These are phyloP conservation scores for Mucor irregularis DNA, from an alignment of 371 early-diverging fungal species.

Conservation along the genomic window DNA sequence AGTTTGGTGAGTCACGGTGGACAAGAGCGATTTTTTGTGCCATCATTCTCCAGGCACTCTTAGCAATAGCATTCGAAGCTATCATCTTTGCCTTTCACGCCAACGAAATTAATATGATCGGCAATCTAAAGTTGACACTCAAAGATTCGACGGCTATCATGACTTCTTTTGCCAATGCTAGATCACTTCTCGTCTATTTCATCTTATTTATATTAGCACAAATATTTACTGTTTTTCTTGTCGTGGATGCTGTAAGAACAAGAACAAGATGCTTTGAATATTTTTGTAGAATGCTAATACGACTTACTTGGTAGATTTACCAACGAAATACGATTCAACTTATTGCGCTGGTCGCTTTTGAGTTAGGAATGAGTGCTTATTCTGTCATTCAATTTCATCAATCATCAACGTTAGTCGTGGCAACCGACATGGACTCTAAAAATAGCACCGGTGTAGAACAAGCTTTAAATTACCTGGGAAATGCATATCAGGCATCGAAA, in stretches of 20 bases:
- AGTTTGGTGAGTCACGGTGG: slow-evolving; percentile 57
- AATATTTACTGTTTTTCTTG: slow-evolving; percentile 42
- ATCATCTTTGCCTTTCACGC: slow-evolving; percentile 40
- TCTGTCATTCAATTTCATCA: slow-evolving; percentile 52
- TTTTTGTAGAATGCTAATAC: neutral
- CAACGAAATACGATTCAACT: slow-evolving; percentile 53
- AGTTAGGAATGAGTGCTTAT: slow-evolving; percentile 50
- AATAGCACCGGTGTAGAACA: neutral
- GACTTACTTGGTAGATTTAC: slow-evolving; percentile 31
- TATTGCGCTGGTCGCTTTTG: slow-evolving; percentile 50
- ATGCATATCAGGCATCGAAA: slow-evolving; percentile 32
- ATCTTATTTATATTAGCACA: slow-evolving; percentile 47
- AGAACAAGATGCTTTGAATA: neutral
- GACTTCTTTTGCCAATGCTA: slow-evolving; percentile 43
- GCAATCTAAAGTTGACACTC: slow-evolving; percentile 4
- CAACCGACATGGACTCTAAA: neutral
- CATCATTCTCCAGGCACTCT: slow-evolving; percentile 34
- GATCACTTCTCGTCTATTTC: slow-evolving; percentile 48
- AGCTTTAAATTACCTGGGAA: slow-evolving; percentile 23
- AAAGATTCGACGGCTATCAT: neutral
- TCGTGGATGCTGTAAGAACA: slow-evolving; percentile 47
- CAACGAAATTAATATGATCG: slow-evolving; percentile 30
- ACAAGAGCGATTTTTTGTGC: slow-evolving; percentile 47
- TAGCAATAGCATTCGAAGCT: slow-evolving; percentile 46
- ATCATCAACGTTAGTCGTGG: slow-evolving; percentile 35